Evolutionary conservation across 495 filamentous ascomycete genomes (phyloP).

Genomic region (Annulohypoxylon stygium): DNA sequence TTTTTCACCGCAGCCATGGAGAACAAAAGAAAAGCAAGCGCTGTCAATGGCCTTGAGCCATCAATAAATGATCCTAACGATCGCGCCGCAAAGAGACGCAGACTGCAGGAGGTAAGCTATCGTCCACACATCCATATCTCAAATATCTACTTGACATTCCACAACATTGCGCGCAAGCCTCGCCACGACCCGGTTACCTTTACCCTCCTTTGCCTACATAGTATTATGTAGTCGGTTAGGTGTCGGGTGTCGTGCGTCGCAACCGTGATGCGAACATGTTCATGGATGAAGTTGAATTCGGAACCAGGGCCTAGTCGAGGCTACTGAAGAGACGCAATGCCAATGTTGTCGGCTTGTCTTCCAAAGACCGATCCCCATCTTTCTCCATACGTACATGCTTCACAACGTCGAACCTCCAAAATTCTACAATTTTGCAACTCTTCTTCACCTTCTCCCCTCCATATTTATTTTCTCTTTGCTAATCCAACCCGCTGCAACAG

Average conservation of each 20-base stretch:
- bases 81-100: conserved; percentile 68
- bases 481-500: conserved; percentile 33
- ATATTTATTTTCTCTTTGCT: conserved; percentile 29
- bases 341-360: conserved; percentile 23
- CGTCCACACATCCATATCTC: neutral
- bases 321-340: conserved; percentile 34
- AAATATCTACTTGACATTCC: conserved; percentile 22
- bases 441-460: neutral
- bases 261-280: conserved; percentile 28
- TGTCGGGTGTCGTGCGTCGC: conserved; percentile 14
- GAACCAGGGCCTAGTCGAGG: conserved; percentile 16
- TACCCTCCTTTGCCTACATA: neutral
- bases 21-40: conserved; percentile 74
- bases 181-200: conserved; percentile 2
- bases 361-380: conserved; percentile 20
- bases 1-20: conserved; percentile 64
- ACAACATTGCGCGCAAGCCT: conserved; percentile 32
- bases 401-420: conserved; percentile 31
- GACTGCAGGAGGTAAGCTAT: conserved; percentile 49
- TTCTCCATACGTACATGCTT: conserved; percentile 42
- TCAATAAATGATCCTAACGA: conserved; percentile 61
- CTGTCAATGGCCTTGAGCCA: conserved; percentile 52
- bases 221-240: neutral
- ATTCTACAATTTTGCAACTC: conserved; percentile 22
- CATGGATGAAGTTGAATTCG: conserved; percentile 27